Evolutionary conservation across 345 rosid genomes (phyloP), one percentile per base, ranked within the genome.

Genomic region (Euphorbia peplus): DNA sequence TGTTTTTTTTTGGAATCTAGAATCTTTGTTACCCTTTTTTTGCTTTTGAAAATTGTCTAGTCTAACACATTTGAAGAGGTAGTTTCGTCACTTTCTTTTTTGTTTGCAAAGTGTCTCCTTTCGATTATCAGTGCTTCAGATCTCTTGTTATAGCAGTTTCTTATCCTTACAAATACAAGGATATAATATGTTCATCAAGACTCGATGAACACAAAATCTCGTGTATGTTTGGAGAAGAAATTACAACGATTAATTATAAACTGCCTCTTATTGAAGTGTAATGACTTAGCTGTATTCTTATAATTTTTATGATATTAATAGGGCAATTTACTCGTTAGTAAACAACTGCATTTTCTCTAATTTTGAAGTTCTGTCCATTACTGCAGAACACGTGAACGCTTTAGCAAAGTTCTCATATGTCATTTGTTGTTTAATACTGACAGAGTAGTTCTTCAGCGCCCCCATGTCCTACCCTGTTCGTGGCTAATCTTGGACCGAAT

Each of bases 391-490:
- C 10, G 25, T 50, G 64, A 68, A 26, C 42, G 58, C 11, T 25
- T 25, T 57, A 57, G 48, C 51, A 37, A 24, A 32, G 28, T 18
- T 54, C 39, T 63, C 47, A 65, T 61, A 13, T 22, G 13, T 60
- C 52, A 39, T 29, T 55, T 52, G n/a, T 73, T 68, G 16, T 60
- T 44, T n/a, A n/a, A 47, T n/a, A 29, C 35, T 70, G 72, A 69
- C 86, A 87, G 91, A 80, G 28, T 59, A 75, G 76, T 65, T 83
- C 82, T 73, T 74, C 84, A 37, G 91, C 86, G 12, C 84, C 81
- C 44, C 91, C 95, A n/a, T 93, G 97, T 70, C 97, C 96, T 47
- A 91, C 98, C 54, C 82, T 93, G 60, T 93, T 93, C 66, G 89
- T 91, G 51, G 93, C 97, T 58, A 91, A 83, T 70, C 79, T 91